Base-by-base conservation (phyloP, 805 yeast genomes). In the Priceomyces haplophilus region DNA sequence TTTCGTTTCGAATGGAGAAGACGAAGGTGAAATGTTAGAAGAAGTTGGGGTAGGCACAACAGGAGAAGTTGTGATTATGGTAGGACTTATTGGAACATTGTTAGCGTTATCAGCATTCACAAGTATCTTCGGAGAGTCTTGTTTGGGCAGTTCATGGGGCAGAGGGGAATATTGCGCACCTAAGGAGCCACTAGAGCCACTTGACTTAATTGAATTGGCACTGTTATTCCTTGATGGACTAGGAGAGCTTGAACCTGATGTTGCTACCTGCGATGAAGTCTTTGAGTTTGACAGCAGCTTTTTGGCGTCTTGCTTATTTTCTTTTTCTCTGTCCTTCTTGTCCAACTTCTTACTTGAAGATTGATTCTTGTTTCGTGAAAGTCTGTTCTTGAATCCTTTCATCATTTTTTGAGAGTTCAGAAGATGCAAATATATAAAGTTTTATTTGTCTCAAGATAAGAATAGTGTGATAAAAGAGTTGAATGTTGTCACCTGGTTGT, bases 321-420 rank as follows among this genome's bases (percentile, higher is more conserved):
- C 59, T 24, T 65, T 68, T 18, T 62, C 65, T 33, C 54, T 52
- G 36, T 64, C 64, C 51, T 68, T 69, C 41, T 67, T 67, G 17
- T 67, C 65, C 1, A 57, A 33, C 44, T 66, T 62, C 45, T 69
- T 69, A 38, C 51, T 55, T 19, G 70, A 48, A 29, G 69, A 47
- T 50, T 56, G 70, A 47, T 60, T 53, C 52, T 64, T 64, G 53
- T 66, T 67, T 46, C 76, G 57, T 15, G 74, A 64, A 53, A 70
- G 73, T 48, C 74, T 61, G 44, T 70, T 69, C 49, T 70, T 70
- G 51, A 70, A 70, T 13, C 76, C 76, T 61, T 69, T 70, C 75
- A 70, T 70, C 76, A 70, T 70, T 38, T 56, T 64, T 42, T 16
- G 15, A 24, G 11, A 7, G 17, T 17, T 23, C 29, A 25, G 24